Evolutionary conservation across 768 basidiomycete genomes (phyloP), one percentile per base, ranked within the genome.

Genomic region (Leucogyrophana mollusca): DNA sequence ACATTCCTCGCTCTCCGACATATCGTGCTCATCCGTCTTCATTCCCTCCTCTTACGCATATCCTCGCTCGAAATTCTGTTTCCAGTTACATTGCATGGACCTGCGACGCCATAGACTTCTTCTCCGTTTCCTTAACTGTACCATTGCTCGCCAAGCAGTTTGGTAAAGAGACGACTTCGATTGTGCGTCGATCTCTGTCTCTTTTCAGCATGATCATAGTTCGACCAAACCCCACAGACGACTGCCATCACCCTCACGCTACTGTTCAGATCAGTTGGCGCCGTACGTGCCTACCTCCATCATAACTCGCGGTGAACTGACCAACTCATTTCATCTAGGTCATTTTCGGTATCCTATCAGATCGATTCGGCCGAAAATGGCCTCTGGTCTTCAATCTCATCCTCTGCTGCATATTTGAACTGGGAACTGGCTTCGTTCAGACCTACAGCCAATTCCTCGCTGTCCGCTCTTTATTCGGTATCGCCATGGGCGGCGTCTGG

Each of bases 351-450:
- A 62, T 93, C 34, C 56, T 86, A n/a, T 88, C 87, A 1, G 94
- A 96, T 62, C 81, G 94, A 3, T 95, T 74, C 62, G 94, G 94
- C 4, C 79, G 94, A 22, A 95, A 94, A 74, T 98, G 93, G 93
- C 93, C 93, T 4, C 73, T 94, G 4, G 81, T 95, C 22, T 52
- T 56, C 52, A 94, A 93, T 61, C 73, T 94, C 17, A 36, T 91
- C 20, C 59, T 94, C 38, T 79, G 91, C 50, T 73, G 78, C 11
- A 61, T 77, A 4, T 79, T 96, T 43, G 83, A 93, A 57, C 78
- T 96, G 18, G 88, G 83, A 0, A 82, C 83, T 1, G 85, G 89
- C 21, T 97, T 94, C 66, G 82, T 83, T 34, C 74, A 84, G 14
- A 90, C 83, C 0, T 97, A 80, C 68, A 24, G 49, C 0, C 74